Percentiles rank a stretch among this genome's conserved stretches.
Conservation (phyloP, 306 rosid genomes). For the Crotalaria pallida region DNA sequence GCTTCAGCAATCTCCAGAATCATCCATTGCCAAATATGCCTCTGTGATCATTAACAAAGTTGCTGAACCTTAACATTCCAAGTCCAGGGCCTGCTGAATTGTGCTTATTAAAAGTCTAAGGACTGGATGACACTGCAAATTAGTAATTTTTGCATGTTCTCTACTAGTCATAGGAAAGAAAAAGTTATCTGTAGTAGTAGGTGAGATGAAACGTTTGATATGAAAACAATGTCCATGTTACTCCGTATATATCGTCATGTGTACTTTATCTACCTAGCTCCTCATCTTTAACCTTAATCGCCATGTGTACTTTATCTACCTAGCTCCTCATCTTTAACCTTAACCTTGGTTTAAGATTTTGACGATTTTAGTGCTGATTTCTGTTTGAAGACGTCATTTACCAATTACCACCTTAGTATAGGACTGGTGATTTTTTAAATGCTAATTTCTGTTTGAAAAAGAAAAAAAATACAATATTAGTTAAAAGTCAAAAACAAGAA, state of each 20-base stretch:
- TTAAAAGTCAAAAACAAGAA: not conserved
- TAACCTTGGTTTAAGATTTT: not conserved
- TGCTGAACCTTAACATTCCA: conserved; percentile 43
- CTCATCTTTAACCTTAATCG: not conserved
- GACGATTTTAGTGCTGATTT: not conserved
- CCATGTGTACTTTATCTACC: not conserved
- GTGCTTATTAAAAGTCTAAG: not conserved
- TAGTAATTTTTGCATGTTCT: conserved; percentile 3
- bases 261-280: not conserved
- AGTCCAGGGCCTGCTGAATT: no score
- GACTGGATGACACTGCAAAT: not conserved
- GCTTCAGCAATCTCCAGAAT: conserved; percentile 78
- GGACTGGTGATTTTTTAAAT: no score
- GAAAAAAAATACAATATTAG: not conserved
- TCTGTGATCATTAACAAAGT: conserved; percentile 56
- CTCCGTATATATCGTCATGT: not conserved
- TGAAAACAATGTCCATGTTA: conserved; percentile 11
- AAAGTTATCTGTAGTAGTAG: not conserved
- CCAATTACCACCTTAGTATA: no score
- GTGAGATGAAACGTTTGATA: not conserved
- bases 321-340: not conserved
- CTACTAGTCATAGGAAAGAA: not conserved
- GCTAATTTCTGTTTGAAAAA: not conserved
- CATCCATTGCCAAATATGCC: conserved; percentile 68
- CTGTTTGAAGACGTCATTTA: not conserved